Percentiles rank a stretch among this genome's conserved stretches.
Evolutionary conservation across 2,329 filamentous ascomycete species (phyloP).

Genomic region (Erysiphe pulchra): DNA sequence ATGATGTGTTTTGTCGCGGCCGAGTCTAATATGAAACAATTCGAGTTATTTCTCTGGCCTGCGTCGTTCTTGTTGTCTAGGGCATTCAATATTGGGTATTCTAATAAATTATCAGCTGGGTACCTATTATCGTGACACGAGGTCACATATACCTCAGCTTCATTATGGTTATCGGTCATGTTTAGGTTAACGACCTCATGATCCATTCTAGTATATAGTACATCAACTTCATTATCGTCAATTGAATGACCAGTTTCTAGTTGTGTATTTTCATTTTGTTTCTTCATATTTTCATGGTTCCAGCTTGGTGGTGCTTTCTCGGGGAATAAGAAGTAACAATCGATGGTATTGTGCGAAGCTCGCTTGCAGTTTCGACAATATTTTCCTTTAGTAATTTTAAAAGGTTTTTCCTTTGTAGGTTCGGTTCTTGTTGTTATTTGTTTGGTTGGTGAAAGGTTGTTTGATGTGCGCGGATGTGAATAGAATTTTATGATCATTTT

Average conservation of each 20-base stretch:
- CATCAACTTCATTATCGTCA: background rate
- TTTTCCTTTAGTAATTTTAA: background rate
- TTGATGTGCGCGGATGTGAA: background rate
- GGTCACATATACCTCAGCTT: background rate
- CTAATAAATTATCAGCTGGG: background rate
- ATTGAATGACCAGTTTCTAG: background rate
- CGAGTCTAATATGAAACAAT: background rate
- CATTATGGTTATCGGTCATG: background rate
- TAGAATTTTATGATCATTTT: background rate
- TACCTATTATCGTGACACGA: background rate
- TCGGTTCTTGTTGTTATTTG: background rate
- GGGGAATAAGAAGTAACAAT: background rate
- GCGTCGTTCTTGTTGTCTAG: background rate
- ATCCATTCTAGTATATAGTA: background rate
- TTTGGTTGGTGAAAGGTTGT: too few species aligned
- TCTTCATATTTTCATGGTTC: background rate
- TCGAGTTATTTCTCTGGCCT: background rate
- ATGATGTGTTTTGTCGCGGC: background rate
- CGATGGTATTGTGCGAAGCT: background rate
- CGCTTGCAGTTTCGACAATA: background rate
- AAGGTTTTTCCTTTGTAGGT: background rate
- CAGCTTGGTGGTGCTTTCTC: background rate
- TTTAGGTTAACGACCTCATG: background rate
- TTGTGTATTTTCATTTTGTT: background rate
- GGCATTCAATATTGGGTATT: background rate